Conservation (phyloP, 2,329 filamentous ascomycete genomes). For the Claviceps arundinis region DNA sequence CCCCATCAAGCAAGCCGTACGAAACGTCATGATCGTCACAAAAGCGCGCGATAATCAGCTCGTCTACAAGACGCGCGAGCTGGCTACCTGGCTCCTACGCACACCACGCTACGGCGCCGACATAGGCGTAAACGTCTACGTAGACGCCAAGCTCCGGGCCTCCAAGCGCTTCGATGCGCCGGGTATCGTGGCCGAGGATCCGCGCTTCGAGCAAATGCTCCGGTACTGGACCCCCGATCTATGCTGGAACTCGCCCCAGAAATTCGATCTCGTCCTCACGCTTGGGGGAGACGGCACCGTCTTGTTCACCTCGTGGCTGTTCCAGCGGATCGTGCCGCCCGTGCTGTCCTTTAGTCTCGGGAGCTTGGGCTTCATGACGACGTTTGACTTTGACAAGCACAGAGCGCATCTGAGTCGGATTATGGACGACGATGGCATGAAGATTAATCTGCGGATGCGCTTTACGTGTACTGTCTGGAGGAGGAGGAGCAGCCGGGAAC, state of each 20-base stretch:
- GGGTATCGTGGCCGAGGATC: slow-evolving; percentile 58
- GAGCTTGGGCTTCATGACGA: slow-evolving; percentile 78
- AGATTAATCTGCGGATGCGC: slow-evolving; percentile 93
- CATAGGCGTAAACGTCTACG: slow-evolving; percentile 90
- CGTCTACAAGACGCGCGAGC: slow-evolving; percentile 75
- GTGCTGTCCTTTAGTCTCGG: slow-evolving; percentile 76
- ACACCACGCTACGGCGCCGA: slow-evolving; percentile 84
- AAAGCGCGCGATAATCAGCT: slow-evolving; percentile 93
- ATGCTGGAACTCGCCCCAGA: slow-evolving; percentile 86
- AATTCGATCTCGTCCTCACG: slow-evolving; percentile 86
- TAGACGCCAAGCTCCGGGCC: slow-evolving; percentile 84
- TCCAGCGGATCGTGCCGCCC: slow-evolving; percentile 76
- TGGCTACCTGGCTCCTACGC: slow-evolving; percentile 74
- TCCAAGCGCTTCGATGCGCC: slow-evolving; percentile 78
- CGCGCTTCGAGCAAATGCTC: slow-evolving; percentile 69
- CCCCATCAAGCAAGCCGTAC: slow-evolving; percentile 82
- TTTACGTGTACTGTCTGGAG: slow-evolving; percentile 97
- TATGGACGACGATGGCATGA: slow-evolving; percentile 92
- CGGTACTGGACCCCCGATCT: slow-evolving; percentile 94
- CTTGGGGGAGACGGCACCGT: slow-evolving; percentile 81
- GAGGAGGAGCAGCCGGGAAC: slow-evolving; percentile 92
- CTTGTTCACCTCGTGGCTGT: slow-evolving; percentile 82
- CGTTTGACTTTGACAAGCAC: slow-evolving; percentile 78
- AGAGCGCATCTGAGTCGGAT: slow-evolving; percentile 74
- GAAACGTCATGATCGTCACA: slow-evolving; percentile 95